A percentile compares a stretch with the other conserved stretches of the same genome.
Evolutionary conservation across 352 stramenopile genomes (phyloP).

Genomic region (Globisporangium middletonii): DNA sequence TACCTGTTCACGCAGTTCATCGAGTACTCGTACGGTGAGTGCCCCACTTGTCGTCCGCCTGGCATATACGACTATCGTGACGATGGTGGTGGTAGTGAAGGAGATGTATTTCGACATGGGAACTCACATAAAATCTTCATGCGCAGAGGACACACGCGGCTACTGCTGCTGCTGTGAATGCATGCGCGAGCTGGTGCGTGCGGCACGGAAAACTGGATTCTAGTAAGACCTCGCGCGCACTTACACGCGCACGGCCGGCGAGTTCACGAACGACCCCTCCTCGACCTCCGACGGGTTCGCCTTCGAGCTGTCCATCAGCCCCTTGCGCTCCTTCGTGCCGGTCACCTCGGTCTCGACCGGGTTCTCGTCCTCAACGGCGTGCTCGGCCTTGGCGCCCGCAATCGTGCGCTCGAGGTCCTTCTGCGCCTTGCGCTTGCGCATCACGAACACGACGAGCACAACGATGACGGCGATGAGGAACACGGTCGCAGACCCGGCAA

Average conservation of each 20-base stretch:
- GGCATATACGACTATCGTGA: too few species aligned
- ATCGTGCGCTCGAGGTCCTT: conserved; percentile 78
- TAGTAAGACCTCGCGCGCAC: conserved; percentile 13
- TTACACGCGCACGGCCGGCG: conserved; percentile 70
- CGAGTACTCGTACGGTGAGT: too few species aligned
- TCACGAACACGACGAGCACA: conserved; percentile 58
- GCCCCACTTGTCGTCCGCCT: too few species aligned
- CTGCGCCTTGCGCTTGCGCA: conserved; percentile 77
- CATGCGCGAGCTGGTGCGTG: conserved; percentile 4
- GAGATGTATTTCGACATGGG: conserved; percentile 29
- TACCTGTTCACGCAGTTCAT: too few species aligned
- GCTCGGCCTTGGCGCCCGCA: conserved; percentile 72
- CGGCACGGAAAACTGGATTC: conserved; percentile 11
- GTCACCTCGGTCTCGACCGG: conserved; percentile 41
- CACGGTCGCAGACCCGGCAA: conserved; percentile 49
- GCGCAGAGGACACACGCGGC: conserved; percentile 11
- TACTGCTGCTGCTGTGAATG: conserved; percentile 5
- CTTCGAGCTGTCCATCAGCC: conserved; percentile 64
- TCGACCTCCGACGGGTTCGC: conserved; percentile 54
- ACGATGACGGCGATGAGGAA: conserved; percentile 59
- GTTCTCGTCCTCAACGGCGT: conserved; percentile 66
- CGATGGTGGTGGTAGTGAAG: too few species aligned
- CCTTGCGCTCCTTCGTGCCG: conserved; percentile 60
- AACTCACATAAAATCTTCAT: conserved; percentile 29
- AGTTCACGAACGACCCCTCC: conserved; percentile 83